Conservation (phyloP, 352 stramenopile species). For the Pythium plurisporium region DNA sequence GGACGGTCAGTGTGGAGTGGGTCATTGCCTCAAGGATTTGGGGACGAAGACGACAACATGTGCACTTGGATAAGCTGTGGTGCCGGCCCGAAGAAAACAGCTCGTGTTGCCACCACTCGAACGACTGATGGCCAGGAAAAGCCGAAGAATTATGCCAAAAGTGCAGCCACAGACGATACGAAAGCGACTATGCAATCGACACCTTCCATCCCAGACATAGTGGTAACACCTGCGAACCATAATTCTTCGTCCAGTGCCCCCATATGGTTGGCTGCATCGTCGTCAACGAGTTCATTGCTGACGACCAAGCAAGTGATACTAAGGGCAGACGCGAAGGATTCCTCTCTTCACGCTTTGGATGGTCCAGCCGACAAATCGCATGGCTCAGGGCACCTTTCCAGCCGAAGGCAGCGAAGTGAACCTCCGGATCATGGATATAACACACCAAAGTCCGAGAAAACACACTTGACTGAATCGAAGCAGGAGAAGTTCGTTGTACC, state of each 20-base stretch:
- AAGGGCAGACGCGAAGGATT: slow-evolving; percentile 15
- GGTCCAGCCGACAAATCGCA: not conserved
- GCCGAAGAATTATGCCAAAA: not conserved
- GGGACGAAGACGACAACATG: slow-evolving; percentile 53
- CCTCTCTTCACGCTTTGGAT: not conserved
- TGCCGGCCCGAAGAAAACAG: slow-evolving; percentile 13
- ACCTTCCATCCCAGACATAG: too few relatives aligned
- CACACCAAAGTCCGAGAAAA: not conserved
- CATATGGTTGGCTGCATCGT: slow-evolving; percentile 20
- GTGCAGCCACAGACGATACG: not conserved
- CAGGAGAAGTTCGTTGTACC: not conserved
- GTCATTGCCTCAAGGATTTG: slow-evolving; percentile 68
- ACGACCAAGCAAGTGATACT: not conserved
- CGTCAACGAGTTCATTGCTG: not conserved
- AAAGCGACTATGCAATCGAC: not conserved
- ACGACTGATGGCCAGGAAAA: not conserved
- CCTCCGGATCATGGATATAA: not conserved
- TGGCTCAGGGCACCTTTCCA: slow-evolving; percentile 5
- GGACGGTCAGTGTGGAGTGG: slow-evolving; percentile 68
- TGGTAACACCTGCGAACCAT: too few relatives aligned
- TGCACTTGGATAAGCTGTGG: slow-evolving; percentile 72
- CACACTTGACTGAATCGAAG: not conserved
- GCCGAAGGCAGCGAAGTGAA: slow-evolving; percentile 12
- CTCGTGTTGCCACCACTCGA: not conserved
- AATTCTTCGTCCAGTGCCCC: too few relatives aligned